Percentiles rank a stretch among this genome's conserved stretches.
phyloP scores from a whole-genome alignment of 1,284 basidiomycete genomes.

The Polyporus tsugae region DNA sequence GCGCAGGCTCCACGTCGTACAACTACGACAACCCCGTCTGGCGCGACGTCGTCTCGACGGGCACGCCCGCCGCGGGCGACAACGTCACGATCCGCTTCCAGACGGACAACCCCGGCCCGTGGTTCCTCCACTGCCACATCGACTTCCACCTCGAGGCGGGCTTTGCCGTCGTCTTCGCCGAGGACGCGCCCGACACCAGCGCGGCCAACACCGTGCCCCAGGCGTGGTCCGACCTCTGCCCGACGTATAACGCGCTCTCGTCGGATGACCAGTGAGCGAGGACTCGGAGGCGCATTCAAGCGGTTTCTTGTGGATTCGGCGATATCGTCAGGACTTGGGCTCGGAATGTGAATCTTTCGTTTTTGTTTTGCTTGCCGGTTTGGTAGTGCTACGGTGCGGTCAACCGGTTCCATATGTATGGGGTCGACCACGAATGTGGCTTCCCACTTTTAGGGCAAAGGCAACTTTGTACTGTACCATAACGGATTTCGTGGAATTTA shows the following conservation, averaged over 20 bases:
- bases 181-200: constrained; percentile 33
- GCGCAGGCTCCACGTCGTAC: constrained; percentile 39
- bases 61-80: constrained; percentile 36
- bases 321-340: too few relatives aligned
- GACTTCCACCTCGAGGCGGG: constrained; percentile 40
- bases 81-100: constrained; percentile 43
- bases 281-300: too few relatives aligned
- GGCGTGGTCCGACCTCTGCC: constrained; percentile 29
- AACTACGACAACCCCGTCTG: constrained; percentile 46
- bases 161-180: constrained; percentile 40
- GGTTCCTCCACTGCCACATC: constrained; percentile 40
- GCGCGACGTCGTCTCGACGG: constrained; percentile 45
- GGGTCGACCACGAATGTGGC: too few relatives aligned
- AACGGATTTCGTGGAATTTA: too few relatives aligned
- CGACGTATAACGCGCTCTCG: neutral
- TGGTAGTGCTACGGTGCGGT: too few relatives aligned
- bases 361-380: too few relatives aligned
- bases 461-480: too few relatives aligned
- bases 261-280: constrained; percentile 20
- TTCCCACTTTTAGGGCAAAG: too few relatives aligned
- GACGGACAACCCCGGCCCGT: constrained; percentile 38
- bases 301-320: too few relatives aligned
- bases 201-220: constrained; percentile 31
- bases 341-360: too few relatives aligned
- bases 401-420: too few relatives aligned